Base-by-base conservation (phyloP, 306 rosid species). In the Dalbergia cultrata region DNA sequence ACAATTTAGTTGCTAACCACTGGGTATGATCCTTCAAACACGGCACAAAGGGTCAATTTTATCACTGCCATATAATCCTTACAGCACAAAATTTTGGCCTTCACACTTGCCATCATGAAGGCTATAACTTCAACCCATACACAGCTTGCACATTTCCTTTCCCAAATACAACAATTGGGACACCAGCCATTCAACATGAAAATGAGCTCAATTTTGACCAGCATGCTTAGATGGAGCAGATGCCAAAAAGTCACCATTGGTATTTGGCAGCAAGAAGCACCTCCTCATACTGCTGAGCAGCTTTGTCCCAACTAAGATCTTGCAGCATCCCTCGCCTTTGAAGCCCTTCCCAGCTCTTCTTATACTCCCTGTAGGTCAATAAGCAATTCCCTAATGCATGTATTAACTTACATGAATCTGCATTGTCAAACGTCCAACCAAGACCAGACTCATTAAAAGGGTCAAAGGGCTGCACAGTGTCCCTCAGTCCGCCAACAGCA, bases 311-410 rank as follows among this genome's bases (percentile, higher is more conserved):
- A 64, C 96, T 89, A 41, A 91, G 87, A 79, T 93, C 97, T 70
- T 86, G 90, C 53, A 12, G 53, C 96, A 93, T 93, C 54, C 94
- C 97, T 81, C 97, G 88, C 82, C 82, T 84, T 80, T 93, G 97
- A 34, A 93, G 83, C 64, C 97, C 97, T 87, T 89, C 90, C 97
- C 97, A 93, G 79, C 97, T 93, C 85, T 91, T 64, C 87, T 89
- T 88, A 83, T 82, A 91, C 72, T 93, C 84, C 45, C 91, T 61
- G 70, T 76, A 91, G 13, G 97, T 93, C 56, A 19, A 60, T 17
- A 93, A 65, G 74, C 94, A 91, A 80, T 88, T 93, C 63, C 94
- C 91, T 73, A 93, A 83, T 31, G 96, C 94, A 50, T 93, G n/a
- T 70, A 74, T 85, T 43, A 93, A 86, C 89, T 83, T 88, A 21